Conservation (phyloP, 495 filamentous ascomycete genomes). For the Penicillium odoratum region DNA sequence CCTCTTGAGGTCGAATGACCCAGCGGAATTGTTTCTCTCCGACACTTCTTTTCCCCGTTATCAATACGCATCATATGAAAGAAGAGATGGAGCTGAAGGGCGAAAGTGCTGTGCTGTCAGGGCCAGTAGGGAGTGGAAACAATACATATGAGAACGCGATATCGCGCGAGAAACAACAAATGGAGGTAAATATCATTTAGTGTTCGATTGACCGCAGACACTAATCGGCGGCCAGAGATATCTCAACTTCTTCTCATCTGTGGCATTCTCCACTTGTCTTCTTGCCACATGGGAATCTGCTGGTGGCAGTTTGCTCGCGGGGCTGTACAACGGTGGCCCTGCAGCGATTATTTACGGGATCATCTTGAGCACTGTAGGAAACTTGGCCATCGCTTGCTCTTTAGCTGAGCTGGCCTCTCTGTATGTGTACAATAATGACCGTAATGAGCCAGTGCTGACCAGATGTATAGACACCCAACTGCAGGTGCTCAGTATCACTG, state of each 20-base stretch:
- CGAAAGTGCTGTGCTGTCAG: slow-evolving; percentile 21
- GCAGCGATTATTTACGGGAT: slow-evolving; percentile 32
- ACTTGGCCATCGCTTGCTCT: slow-evolving; percentile 29
- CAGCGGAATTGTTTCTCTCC: too few species aligned
- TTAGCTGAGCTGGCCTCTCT: slow-evolving; percentile 40
- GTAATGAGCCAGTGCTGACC: neutral
- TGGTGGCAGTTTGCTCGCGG: slow-evolving; percentile 27
- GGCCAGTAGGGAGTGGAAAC: slow-evolving; percentile 15
- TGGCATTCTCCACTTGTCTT: slow-evolving; percentile 34
- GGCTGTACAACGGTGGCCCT: slow-evolving; percentile 34
- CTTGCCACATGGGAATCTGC: slow-evolving; percentile 39
- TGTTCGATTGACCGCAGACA: slow-evolving; percentile 4
- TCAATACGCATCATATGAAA: slow-evolving; percentile 28
- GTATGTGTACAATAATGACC: slow-evolving; percentile 17
- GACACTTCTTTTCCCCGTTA: neutral
- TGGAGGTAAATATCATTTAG: slow-evolving; percentile 4
- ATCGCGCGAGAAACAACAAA: neutral
- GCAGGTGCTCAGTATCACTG: slow-evolving; percentile 49
- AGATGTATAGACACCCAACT: slow-evolving; percentile 18
- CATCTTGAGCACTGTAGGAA: slow-evolving; percentile 28
- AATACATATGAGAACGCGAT: slow-evolving; percentile 15
- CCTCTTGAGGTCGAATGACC: neutral
- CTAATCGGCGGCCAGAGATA: slow-evolving; percentile 28
- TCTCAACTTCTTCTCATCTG: slow-evolving; percentile 34
- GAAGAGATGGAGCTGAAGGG: slow-evolving; percentile 27